Evolutionary conservation across 2,329 filamentous ascomycete genomes (phyloP).

Genomic region (Alternaria arbusti): DNA sequence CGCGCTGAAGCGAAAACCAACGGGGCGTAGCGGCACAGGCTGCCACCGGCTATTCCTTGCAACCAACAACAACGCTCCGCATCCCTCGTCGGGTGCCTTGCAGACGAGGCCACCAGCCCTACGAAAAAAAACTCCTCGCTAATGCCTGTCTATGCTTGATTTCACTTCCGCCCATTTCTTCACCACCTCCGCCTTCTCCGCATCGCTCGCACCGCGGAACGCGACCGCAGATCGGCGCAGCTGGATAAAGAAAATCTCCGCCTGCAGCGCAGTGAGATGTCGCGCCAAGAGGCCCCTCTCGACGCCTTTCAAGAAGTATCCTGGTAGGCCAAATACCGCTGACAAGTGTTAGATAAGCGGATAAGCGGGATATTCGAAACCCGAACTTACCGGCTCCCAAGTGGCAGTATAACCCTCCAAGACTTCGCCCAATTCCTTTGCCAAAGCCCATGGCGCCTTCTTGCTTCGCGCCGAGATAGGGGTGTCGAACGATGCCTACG

Average conservation of each 20-base stretch:
- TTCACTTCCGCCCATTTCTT: background rate
- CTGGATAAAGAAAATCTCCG: conserved; percentile 16
- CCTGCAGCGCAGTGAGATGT: conserved; percentile 17
- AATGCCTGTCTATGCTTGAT: background rate
- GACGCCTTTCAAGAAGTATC: conserved; percentile 19
- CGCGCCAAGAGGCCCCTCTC: conserved; percentile 9
- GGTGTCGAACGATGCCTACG: conserved; percentile 77
- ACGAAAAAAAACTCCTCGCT: background rate
- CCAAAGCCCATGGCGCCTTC: conserved; percentile 66
- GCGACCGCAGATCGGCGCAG: conserved; percentile 10
- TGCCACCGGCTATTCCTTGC: background rate
- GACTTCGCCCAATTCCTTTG: conserved; percentile 41
- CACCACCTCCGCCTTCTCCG: background rate
- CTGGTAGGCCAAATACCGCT: conserved; percentile 16
- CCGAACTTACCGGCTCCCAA: background rate
- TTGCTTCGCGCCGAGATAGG: conserved; percentile 68
- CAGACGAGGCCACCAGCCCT: background rate
- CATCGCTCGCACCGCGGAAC: background rate
- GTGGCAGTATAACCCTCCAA: background rate
- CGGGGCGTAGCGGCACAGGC: background rate
- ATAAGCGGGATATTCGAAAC: background rate
- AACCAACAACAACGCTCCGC: background rate
- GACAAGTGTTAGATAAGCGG: background rate
- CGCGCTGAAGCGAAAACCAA: background rate
- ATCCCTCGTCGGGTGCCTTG: background rate